A percentile compares a stretch with the other conserved stretches of the same genome.
These are phyloP conservation scores for Orobanche coerulescens DNA, from an alignment of 257 asterid species.

Conservation along the genomic window DNA sequence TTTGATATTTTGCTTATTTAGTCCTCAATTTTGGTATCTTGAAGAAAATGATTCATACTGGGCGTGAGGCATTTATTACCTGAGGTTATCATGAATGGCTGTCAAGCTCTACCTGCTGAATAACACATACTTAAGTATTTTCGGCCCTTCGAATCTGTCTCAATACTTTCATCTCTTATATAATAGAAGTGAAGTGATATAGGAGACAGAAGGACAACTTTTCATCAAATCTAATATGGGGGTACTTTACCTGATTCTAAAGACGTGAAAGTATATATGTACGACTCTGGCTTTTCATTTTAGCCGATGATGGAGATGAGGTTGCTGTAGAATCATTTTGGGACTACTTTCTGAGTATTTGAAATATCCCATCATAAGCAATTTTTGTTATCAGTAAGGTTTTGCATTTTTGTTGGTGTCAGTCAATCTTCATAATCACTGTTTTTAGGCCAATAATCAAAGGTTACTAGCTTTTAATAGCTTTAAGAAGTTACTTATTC, in stretches of 20 bases:
- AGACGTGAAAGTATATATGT: background rate
- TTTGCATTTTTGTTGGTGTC: background rate
- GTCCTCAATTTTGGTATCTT: background rate
- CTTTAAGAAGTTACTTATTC: background rate
- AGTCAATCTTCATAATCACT: background rate
- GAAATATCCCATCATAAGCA: background rate
- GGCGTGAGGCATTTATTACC: background rate
- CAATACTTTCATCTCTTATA: background rate
- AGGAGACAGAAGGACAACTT: background rate
- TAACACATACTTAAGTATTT: background rate
- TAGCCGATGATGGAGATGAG: slow-evolving; percentile 3
- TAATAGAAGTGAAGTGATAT: background rate
- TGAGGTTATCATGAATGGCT: background rate
- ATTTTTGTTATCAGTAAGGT: background rate
- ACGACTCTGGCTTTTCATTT: background rate
- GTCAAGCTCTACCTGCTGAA: background rate
- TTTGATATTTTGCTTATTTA: background rate
- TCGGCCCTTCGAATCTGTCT: background rate
- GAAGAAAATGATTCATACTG: background rate
- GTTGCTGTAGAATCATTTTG: background rate
- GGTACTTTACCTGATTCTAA: background rate
- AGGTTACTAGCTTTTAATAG: slow-evolving; percentile 3
- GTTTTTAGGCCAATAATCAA: background rate
- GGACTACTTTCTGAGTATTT: background rate
- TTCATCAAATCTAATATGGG: background rate